Evolutionary conservation across 768 basidiomycete genomes (phyloP).

Genomic region (Rubroboletus satanas): DNA sequence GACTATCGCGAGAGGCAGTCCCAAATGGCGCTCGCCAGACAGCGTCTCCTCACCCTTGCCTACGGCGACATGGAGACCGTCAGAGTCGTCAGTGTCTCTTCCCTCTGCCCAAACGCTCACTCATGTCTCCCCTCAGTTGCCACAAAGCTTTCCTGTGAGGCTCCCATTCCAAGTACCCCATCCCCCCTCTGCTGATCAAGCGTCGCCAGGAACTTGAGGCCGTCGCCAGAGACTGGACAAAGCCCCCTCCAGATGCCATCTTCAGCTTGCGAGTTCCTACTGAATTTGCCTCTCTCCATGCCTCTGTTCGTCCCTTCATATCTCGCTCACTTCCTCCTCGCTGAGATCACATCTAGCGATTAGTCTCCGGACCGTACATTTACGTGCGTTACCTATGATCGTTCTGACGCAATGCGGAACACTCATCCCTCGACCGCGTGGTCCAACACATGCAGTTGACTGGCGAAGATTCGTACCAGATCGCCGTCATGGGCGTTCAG

Average conservation of each 20-base stretch:
- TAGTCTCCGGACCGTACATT: slow-evolving; percentile 80
- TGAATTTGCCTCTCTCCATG: slow-evolving; percentile 83
- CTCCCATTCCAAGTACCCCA: background rate
- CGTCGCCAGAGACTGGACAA: slow-evolving; percentile 80
- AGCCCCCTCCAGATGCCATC: slow-evolving; percentile 74
- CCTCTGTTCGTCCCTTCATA: slow-evolving; percentile 54
- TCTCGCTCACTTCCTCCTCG: slow-evolving; percentile 10
- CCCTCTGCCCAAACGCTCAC: background rate
- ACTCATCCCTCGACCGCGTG: slow-evolving; percentile 21
- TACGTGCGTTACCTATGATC: slow-evolving; percentile 51
- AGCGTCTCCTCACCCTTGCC: slow-evolving; percentile 75
- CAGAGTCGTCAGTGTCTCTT: slow-evolving; percentile 45
- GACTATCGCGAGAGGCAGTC: slow-evolving; percentile 52
- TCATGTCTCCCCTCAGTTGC: slow-evolving; percentile 46
- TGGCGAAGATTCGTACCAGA: slow-evolving; percentile 84
- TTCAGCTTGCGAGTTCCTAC: slow-evolving; percentile 79
- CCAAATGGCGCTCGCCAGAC: slow-evolving; percentile 67
- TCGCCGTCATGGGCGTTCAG: slow-evolving; percentile 79
- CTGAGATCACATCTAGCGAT: slow-evolving; percentile 46
- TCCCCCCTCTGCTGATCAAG: background rate
- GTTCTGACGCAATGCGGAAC: slow-evolving; percentile 2
- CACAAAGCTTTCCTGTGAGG: slow-evolving; percentile 59
- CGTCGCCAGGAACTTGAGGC: slow-evolving; percentile 68
- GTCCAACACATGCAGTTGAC: slow-evolving; percentile 51
- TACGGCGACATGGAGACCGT: slow-evolving; percentile 87